Base-by-base conservation (phyloP, 345 rosid species). In the Litchi chinensis region DNA sequence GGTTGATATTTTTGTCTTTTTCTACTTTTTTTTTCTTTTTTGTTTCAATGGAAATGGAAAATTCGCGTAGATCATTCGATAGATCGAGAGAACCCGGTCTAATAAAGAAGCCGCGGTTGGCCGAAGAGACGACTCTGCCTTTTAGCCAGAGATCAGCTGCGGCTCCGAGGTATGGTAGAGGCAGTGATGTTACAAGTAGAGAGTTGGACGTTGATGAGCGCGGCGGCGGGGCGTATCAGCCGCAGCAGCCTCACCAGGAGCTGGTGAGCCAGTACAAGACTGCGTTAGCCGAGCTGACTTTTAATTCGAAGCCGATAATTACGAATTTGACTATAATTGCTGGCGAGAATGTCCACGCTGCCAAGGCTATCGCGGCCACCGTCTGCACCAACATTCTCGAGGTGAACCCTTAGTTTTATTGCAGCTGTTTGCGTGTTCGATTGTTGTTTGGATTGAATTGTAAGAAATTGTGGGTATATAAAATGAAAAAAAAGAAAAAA, bases 221-320 rank as follows among this genome's bases (percentile, higher is more conserved):
- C 88, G 82, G 81, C 76, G 87, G 22, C 10, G 94, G 90, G 68
- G 93, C 87, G 43, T 95, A 95, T 78, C 93, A 91, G 86, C 98
- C 99, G 71, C 88, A 84, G 41, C 95, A 89, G 79, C 95, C 85
- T 78, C 92, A 91, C 78, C 89, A 86, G 82, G 99, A 97, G 93
- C 93, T 97, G 16, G 91, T 97, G 83, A 92, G 86, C 68, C 97
- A 93, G 89, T 97, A 94, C 83, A 90, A 86, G 86, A 86, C 93
- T 6, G 99, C 99, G 9, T 79, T 97, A 0, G 85, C 98, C 3
- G 99, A 97, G 92, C 93, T 97, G 76, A 94, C 98, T 15, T 92
- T 97, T 83, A 97, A 97, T 84, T 97, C 99, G 9, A 97, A 97
- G 83, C 99, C 98, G 24, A 97, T 97, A 59, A 97, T 97, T 26